Conservation (phyloP, 768 basidiomycete genomes). For the Solioccasus polychromus region DNA sequence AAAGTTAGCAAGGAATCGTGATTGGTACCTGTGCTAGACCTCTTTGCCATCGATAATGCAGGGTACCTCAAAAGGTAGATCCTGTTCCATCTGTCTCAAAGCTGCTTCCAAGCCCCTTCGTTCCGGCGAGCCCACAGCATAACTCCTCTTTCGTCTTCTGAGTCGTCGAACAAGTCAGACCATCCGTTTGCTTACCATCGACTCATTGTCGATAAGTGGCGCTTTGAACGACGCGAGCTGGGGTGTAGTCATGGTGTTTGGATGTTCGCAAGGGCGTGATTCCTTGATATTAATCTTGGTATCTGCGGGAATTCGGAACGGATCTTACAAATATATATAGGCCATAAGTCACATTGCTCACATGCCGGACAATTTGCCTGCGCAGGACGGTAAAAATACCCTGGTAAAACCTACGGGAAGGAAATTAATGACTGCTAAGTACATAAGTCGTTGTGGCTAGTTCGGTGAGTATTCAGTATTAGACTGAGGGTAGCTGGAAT, state of each 20-base stretch:
- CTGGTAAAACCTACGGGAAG: too few species aligned
- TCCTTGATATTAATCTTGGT: not conserved
- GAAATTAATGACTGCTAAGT: too few species aligned
- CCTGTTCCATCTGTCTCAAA: slow-evolving; percentile 73
- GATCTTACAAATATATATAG: too few species aligned
- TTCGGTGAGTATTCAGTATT: too few species aligned
- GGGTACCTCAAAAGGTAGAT: slow-evolving; percentile 89
- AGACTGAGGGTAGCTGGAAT: too few species aligned
- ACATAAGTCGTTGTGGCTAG: too few species aligned
- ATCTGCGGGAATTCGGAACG: slow-evolving; percentile 11
- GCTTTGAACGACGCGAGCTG: slow-evolving; percentile 86
- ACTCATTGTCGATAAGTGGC: slow-evolving; percentile 88
- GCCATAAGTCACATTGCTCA: too few species aligned
- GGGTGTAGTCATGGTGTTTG: slow-evolving; percentile 55
- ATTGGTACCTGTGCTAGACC: slow-evolving; percentile 40
- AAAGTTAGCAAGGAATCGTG: slow-evolving; percentile 3
- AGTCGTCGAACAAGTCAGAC: not conserved
- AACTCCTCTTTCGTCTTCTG: slow-evolving; percentile 52
- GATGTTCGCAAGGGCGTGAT: not conserved
- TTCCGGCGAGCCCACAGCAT: slow-evolving; percentile 78
- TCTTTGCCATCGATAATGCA: slow-evolving; percentile 88
- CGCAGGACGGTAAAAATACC: too few species aligned
- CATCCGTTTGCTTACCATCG: slow-evolving; percentile 59
- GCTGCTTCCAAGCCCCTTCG: slow-evolving; percentile 70
- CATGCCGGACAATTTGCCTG: too few species aligned